Conservation (phyloP, 2,329 filamentous ascomycete genomes). For the Shiraia sp. region DNA sequence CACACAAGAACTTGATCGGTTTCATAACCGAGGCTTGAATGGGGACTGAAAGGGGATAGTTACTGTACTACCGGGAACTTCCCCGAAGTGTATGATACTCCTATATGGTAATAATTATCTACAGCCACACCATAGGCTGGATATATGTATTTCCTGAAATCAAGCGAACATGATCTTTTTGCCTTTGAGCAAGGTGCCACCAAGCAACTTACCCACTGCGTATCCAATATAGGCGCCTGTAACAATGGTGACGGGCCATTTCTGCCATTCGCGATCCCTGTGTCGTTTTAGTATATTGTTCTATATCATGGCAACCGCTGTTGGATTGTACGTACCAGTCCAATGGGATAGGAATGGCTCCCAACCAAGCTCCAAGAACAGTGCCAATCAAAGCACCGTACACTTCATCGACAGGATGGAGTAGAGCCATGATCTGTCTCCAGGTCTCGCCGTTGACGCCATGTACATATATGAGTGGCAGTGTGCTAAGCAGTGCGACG, state of each 20-base stretch:
- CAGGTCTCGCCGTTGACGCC: slow-evolving; percentile 75
- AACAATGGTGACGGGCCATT: slow-evolving; percentile 92
- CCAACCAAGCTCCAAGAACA: slow-evolving; percentile 83
- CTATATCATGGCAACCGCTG: background rate
- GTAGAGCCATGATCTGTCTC: slow-evolving; percentile 68
- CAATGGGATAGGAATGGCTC: slow-evolving; percentile 90
- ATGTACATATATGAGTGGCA: slow-evolving; percentile 83
- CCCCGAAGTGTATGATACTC: slow-evolving; percentile 11
- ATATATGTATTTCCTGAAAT: background rate
- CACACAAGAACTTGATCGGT: no score
- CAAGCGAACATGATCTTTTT: slow-evolving; percentile 50
- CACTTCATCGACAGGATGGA: slow-evolving; percentile 77
- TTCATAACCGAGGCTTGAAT: background rate
- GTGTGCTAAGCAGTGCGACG: slow-evolving; percentile 75
- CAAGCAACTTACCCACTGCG: slow-evolving; percentile 66
- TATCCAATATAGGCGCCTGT: slow-evolving; percentile 81
- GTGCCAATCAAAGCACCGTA: slow-evolving; percentile 82
- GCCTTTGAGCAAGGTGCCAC: slow-evolving; percentile 55
- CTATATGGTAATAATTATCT: slow-evolving; percentile 8
- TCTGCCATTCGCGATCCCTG: slow-evolving; percentile 95
- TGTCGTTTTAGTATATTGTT: slow-evolving; percentile 9
- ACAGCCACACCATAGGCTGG: background rate
- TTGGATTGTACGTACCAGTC: slow-evolving; percentile 67
- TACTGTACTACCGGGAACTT: no score
- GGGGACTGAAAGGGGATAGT: no score